A percentile compares a stretch with the other conserved stretches of the same genome.
These are phyloP conservation scores for Xylariaceae sp. DNA, from an alignment of 2,329 filamentous ascomycete species.

Conservation along the genomic window DNA sequence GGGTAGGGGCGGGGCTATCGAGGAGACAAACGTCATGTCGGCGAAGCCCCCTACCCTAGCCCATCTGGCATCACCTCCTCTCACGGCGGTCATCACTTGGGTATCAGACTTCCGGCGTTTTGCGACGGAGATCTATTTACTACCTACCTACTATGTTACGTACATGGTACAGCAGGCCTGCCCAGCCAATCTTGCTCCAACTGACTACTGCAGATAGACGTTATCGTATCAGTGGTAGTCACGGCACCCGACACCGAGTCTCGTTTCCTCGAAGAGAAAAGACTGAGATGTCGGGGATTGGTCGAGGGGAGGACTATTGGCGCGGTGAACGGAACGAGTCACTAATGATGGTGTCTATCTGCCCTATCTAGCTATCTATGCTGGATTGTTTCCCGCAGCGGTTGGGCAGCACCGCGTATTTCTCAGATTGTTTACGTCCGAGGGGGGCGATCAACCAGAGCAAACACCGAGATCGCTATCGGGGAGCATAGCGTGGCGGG, in stretches of 20 bases:
- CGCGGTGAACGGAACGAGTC: background rate
- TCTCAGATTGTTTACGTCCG: background rate
- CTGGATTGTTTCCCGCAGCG: conserved; percentile 48
- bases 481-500: background rate
- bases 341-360: background rate
- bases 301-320: conserved; percentile 34
- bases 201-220: conserved; percentile 34
- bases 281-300: conserved; percentile 47
- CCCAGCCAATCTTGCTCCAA: conserved; percentile 44
- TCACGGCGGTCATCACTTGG: background rate
- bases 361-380: conserved; percentile 34
- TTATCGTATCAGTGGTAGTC: conserved; percentile 42
- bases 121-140: conserved; percentile 34
- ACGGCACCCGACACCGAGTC: conserved; percentile 49
- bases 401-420: conserved; percentile 41
- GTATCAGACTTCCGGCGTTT: background rate
- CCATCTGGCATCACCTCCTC: background rate
- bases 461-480: background rate
- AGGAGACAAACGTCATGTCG: background rate
- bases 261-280: conserved; percentile 48
- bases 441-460: background rate
- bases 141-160: background rate
- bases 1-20: background rate
- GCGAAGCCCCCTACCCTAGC: background rate
- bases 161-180: background rate